Evolutionary conservation across 2,329 filamentous ascomycete genomes (phyloP).

Genomic region (Curvularia eragrostidis): DNA sequence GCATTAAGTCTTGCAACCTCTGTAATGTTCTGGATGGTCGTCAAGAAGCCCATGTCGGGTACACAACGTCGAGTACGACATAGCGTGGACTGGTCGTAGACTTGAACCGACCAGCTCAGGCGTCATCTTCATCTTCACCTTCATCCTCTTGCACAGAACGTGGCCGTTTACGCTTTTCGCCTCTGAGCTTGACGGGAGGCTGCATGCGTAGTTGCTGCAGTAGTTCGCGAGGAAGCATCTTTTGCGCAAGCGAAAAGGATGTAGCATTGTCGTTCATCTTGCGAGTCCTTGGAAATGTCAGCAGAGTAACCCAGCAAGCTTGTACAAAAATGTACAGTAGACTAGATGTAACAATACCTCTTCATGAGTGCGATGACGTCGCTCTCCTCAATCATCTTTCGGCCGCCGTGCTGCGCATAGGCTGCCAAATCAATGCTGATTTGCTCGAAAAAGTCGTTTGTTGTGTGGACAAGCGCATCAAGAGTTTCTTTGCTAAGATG

Average conservation of each 20-base stretch:
- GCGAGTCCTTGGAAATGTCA: slow-evolving; percentile 52
- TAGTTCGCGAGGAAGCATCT: slow-evolving; percentile 80
- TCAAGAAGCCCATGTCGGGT: slow-evolving; percentile 82
- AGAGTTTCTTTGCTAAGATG: slow-evolving; percentile 78
- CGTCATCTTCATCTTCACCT: slow-evolving; percentile 52
- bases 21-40: slow-evolving; percentile 95
- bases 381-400: slow-evolving; percentile 84
- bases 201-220: slow-evolving; percentile 80
- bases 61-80: slow-evolving; percentile 75
- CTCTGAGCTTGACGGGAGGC: slow-evolving; percentile 55
- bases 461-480: slow-evolving; percentile 76
- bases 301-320: slow-evolving; percentile 4
- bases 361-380: slow-evolving; percentile 84
- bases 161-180: slow-evolving; percentile 51
- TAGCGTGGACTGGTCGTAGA: slow-evolving; percentile 73
- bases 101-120: slow-evolving; percentile 40
- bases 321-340: slow-evolving; percentile 30
- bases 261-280: slow-evolving; percentile 75
- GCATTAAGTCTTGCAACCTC: slow-evolving; percentile 82
- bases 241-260: slow-evolving; percentile 83
- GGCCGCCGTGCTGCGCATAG: slow-evolving; percentile 80
- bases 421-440: slow-evolving; percentile 78
- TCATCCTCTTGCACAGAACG: slow-evolving; percentile 54
- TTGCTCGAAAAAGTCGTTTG: slow-evolving; percentile 93
- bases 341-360: slow-evolving; percentile 64